These are phyloP conservation scores for Lactarius pseudohatsudake DNA, from an alignment of 768 basidiomycete genomes.

Conservation along the genomic window DNA sequence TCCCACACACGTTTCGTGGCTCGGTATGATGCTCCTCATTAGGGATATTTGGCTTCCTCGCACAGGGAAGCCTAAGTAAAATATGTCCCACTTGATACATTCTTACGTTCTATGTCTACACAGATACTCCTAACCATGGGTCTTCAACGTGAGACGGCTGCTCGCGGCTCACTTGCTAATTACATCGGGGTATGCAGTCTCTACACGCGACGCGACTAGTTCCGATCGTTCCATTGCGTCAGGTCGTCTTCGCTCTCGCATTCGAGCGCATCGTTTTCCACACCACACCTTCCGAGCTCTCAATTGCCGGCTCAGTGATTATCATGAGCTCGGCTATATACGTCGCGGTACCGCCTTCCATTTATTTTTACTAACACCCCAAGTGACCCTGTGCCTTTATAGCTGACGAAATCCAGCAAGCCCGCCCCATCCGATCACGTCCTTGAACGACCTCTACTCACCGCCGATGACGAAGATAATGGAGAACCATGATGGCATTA, in stretches of 20 bases:
- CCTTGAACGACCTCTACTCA: background rate
- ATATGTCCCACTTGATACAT: background rate
- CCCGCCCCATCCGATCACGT: background rate
- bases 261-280: conserved; percentile 68
- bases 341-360: conserved; percentile 51
- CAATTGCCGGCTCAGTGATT: conserved; percentile 59
- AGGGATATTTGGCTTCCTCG: conserved; percentile 53
- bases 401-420: background rate
- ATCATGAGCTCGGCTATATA: conserved; percentile 65
- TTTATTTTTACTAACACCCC: background rate
- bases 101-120: background rate
- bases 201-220: background rate
- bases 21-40: conserved; percentile 45
- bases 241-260: conserved; percentile 68
- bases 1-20: conserved; percentile 47
- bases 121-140: conserved; percentile 61
- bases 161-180: conserved; percentile 58
- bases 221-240: background rate
- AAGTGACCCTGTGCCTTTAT: background rate
- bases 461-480: background rate
- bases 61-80: conserved; percentile 35
- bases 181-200: conserved; percentile 48
- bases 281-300: conserved; percentile 55
- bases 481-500: too few species aligned
- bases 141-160: conserved; percentile 63